These are phyloP conservation scores for Euphorbia lathyris DNA, from an alignment of 345 rosid genomes.

Conservation along the genomic window DNA sequence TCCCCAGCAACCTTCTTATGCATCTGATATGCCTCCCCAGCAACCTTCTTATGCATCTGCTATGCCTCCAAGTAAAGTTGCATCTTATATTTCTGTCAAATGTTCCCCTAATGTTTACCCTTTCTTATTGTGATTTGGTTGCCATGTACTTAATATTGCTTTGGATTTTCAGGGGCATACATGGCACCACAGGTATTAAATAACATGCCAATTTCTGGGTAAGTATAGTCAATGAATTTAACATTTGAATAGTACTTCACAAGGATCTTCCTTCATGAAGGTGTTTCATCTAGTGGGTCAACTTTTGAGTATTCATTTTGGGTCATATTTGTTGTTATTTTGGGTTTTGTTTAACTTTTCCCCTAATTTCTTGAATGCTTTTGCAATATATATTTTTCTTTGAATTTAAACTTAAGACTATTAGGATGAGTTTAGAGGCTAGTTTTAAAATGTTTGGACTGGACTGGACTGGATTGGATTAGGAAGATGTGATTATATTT, in stretches of 20 bases:
- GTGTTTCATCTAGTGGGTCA: not conserved
- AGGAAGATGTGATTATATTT: not conserved
- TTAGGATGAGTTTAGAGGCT: not conserved
- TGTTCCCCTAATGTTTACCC: not conserved
- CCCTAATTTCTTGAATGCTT: not conserved
- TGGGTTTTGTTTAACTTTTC: not conserved
- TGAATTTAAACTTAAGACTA: not conserved
- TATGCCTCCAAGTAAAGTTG: slow-evolving; percentile 56
- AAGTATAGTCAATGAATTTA: slow-evolving; percentile 12
- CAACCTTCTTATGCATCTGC: slow-evolving; percentile 33
- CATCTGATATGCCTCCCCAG: slow-evolving; percentile 54
- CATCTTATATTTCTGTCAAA: not conserved
- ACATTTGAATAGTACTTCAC: not conserved
- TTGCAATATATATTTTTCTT: not conserved
- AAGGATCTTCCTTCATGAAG: not conserved
- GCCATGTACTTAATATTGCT: slow-evolving; percentile 19
- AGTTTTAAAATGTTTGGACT: not conserved
- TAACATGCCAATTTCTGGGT: slow-evolving; percentile 55
- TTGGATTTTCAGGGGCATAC: slow-evolving; percentile 52
- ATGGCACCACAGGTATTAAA: slow-evolving; percentile 49
- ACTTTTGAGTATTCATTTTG: not conserved
- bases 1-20: slow-evolving; percentile 35
- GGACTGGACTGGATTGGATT: not conserved
- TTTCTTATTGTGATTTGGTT: not conserved
- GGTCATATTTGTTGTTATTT: not conserved